Evolutionary conservation across 2,329 filamentous ascomycete species (phyloP), one percentile per base, ranked within the genome.

Genomic region (Drechslera avenae): DNA sequence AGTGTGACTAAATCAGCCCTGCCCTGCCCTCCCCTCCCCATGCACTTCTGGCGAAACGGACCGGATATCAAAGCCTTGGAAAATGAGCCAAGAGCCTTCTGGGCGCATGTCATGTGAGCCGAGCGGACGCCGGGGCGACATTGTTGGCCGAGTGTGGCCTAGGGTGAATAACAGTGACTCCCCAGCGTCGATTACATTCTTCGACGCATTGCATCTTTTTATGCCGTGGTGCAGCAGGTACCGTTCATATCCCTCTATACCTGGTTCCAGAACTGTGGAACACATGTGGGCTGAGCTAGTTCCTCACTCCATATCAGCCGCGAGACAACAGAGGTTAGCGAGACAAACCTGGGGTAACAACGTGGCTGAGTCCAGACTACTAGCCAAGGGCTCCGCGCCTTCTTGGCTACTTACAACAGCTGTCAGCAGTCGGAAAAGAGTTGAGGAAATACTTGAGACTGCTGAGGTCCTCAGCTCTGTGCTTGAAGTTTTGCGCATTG

Each of bases 331-430:
- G 23, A 19, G 21, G 30, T 36, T 47, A 51, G 36, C 42, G 42
- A 36, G 43, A 52, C 48, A 60, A 57, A 58, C 39, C 49, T 57
- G 59, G 61, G 50, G 58, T 60, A 59, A 54, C 52, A 66, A 56
- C 51, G 60, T 68, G 66, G 67, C 67, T 63, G 66, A 60, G 61
- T 69, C 68, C 60, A 71, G 68, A 64, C 67, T 61, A 44, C 50
- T 10, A 44, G 64, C 67, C 63, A 70, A 68, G 68, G 59, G 30
- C 40, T 44, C 60, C 46, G 57, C 54, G 39, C 37, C 51, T 41
- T 30, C 66, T 71, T 67, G 65, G 66, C 67, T 64, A 54, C 60
- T 57, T 57, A 46, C 44, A 28, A 28, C 26, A 39, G 39, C 49
- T 49, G 35, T 42, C 46, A 40, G 52, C 45, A 41, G 51, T 43